Evolutionary conservation across 805 yeast species (phyloP).

Genomic region (Kuraishia molischiana): DNA sequence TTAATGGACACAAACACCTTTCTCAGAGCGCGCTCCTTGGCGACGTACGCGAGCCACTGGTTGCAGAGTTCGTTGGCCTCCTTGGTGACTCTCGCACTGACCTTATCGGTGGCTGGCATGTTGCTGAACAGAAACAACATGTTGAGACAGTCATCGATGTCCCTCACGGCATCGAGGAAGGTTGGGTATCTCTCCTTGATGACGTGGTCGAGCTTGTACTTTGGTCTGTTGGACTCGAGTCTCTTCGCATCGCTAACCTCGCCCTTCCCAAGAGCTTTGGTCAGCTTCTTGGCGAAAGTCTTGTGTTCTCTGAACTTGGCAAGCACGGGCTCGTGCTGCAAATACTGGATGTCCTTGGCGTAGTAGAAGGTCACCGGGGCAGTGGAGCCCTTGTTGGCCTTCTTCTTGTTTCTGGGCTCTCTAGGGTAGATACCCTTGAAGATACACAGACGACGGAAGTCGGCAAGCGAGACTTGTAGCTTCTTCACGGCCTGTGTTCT

Average conservation of each 20-base stretch:
- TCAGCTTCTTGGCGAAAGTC: constrained; percentile 84
- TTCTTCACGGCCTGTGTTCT: constrained; percentile 91
- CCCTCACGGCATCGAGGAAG: constrained; percentile 85
- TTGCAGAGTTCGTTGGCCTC: constrained; percentile 82
- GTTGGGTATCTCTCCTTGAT: constrained; percentile 95
- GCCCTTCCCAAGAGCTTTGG: constrained; percentile 84
- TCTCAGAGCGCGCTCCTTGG: constrained; percentile 70
- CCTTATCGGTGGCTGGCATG: constrained; percentile 87
- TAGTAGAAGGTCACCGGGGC: constrained; percentile 94
- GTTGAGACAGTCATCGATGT: constrained; percentile 89
- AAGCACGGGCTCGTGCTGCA: constrained; percentile 90
- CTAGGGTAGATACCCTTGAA: constrained; percentile 97
- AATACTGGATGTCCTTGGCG: constrained; percentile 86
- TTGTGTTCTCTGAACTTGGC: constrained; percentile 92
- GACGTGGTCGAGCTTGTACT: constrained; percentile 79
- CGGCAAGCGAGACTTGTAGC: constrained; percentile 89
- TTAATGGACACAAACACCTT: constrained; percentile 94
- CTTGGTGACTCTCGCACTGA: constrained; percentile 70
- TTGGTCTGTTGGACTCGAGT: constrained; percentile 72
- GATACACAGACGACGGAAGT: constrained; percentile 93
- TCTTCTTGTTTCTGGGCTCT: constrained; percentile 91
- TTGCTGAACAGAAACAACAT: constrained; percentile 91
- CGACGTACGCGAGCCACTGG: constrained; percentile 92
- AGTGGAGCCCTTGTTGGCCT: constrained; percentile 96
- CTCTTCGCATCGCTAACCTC: constrained; percentile 84